phyloP scores from a whole-genome alignment of 176 grass and related monocot species.

The Aegilops tauschii region DNA sequence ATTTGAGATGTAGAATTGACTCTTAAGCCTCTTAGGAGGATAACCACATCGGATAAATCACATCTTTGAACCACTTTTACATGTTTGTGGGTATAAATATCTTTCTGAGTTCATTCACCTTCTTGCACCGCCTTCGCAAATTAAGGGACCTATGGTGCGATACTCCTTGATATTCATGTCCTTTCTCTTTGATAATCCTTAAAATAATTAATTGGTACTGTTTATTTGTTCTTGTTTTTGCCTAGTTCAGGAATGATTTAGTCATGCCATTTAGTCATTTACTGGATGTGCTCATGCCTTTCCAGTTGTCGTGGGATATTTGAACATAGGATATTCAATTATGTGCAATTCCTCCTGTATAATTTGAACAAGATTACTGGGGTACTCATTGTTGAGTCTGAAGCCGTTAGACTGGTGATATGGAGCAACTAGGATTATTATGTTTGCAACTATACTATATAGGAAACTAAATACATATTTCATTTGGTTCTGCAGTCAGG shows the following conservation, averaged over 20 bases:
- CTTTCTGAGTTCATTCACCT: neutral
- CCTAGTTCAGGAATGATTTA: neutral
- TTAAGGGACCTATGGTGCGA: neutral
- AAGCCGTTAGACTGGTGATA: constrained; percentile 10
- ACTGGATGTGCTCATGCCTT: neutral
- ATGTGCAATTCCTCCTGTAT: constrained; percentile 4
- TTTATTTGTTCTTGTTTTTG: neutral
- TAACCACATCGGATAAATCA: neutral
- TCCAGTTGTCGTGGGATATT: constrained; percentile 1
- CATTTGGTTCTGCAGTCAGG: constrained; percentile 57
- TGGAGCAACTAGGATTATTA: constrained; percentile 11
- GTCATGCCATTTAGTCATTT: constrained; percentile 1
- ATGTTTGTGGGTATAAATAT: neutral
- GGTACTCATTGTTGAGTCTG: neutral
- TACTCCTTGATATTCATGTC: neutral
- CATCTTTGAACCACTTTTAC: neutral
- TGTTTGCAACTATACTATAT: neutral
- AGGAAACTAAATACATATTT: constrained; percentile 7
- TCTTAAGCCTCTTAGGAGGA: neutral
- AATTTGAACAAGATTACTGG: neutral
- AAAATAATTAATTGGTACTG: neutral
- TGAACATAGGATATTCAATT: constrained; percentile 12
- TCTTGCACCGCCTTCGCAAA: neutral
- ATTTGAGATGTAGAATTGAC: neutral
- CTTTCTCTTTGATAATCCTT: neutral